Percentiles rank a stretch among this genome's conserved stretches.
phyloP scores from a whole-genome alignment of 208 protist genomes.

The Leishmania lainsoni region DNA sequence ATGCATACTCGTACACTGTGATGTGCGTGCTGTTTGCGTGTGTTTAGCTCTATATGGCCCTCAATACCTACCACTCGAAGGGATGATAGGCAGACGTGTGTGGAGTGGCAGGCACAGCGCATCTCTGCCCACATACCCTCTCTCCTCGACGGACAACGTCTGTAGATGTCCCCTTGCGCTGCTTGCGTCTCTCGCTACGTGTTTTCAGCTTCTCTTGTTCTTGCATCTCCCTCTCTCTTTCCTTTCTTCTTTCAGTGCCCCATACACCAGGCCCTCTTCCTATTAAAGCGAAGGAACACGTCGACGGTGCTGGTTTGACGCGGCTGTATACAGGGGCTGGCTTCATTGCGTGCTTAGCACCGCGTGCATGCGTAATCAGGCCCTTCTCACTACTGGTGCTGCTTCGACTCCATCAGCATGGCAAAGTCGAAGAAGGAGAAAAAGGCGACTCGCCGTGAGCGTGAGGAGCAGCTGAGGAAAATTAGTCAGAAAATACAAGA shows the following conservation, averaged over 20 bases:
- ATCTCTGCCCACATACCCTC: conserved; percentile 1
- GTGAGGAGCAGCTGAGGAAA: conserved; percentile 49
- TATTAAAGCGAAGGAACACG: conserved; percentile 19
- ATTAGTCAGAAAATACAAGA: conserved; percentile 44
- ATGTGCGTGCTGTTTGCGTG: background rate
- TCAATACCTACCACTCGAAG: background rate
- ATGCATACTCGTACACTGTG: background rate
- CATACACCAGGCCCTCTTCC: background rate
- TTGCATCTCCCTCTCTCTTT: conserved; percentile 19
- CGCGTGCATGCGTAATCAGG: background rate
- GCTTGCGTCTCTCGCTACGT: background rate
- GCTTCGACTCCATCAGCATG: conserved; percentile 2
- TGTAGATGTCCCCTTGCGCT: background rate
- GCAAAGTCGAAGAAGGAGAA: conserved; percentile 20
- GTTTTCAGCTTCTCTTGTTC: background rate
- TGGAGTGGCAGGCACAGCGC: conserved; percentile 26
- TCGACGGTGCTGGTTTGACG: background rate
- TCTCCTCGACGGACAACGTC: background rate
- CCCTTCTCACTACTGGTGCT: background rate
- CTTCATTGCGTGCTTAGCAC: background rate
- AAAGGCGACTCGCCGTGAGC: conserved; percentile 39
- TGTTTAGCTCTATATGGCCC: conserved; percentile 38
- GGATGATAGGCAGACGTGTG: background rate
- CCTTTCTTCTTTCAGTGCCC: background rate
- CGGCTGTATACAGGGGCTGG: background rate